Base-by-base conservation (phyloP, 2,329 filamentous ascomycete species). In the Tolypocladium guangdongense region DNA sequence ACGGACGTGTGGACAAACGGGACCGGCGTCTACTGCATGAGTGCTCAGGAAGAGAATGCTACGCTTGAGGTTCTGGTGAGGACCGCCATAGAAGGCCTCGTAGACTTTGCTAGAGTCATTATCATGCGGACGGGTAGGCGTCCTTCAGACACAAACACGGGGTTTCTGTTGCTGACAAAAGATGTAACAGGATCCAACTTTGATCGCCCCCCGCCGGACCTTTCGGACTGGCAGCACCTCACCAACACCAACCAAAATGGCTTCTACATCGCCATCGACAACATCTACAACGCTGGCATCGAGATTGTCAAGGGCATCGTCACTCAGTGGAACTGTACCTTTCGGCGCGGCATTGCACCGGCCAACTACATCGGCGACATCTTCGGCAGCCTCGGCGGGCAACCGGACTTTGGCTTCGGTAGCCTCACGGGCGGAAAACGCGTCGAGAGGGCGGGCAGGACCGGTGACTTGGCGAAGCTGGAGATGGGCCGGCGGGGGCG, bases 31-130 rank as follows among this genome's bases (percentile, higher is more conserved):
- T 88, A 88, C 69, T 88, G 86, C 70, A 81, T 84, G 68, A 86
- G 78, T 1, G 84, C 84, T 0, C 85, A 88, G 65, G 86, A 89
- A 66, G 86, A 89, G 63, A 87, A 84, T 60, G 86, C 84, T 0
- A 79, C 78, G 0, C 76, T 88, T 1, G 83, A 86, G 60, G 84
- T 79, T 6, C 70, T 89, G 32, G 67, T 87, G 22, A 78, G 86
- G 14, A 77, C 77, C 2, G 78, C 82, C 0, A 67, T 78, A 24
- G 72, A 74, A 57, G 76, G 78, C 2, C 62, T 81, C 5, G 78
- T 84, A 4, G 86, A 89, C 64, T 89, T 86, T 66, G 66, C 73
- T 6, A 77, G 86, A 3, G 76, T 86, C 57, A 83, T 89, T 52
- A 68, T 88, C 55, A 81, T 88, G 76, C 77, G 86, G 32, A 82